These are phyloP conservation scores for Miamiensis avidus DNA, from an alignment of 169 alveolate species.

Conservation along the genomic window DNA sequence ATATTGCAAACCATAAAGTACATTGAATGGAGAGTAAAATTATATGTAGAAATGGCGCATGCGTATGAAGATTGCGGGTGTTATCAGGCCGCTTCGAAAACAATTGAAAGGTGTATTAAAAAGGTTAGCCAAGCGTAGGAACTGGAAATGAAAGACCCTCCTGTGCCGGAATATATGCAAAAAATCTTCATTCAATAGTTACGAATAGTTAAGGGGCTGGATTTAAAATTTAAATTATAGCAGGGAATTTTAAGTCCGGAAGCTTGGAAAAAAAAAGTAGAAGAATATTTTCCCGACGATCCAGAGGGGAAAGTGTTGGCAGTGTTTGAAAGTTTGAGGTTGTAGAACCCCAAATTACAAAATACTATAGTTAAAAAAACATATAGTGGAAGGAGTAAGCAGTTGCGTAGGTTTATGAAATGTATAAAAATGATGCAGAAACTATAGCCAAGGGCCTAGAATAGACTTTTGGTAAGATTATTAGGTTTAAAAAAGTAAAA, in stretches of 20 bases:
- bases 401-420: conserved; percentile 47
- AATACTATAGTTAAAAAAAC: conserved; percentile 49
- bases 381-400: conserved; percentile 53
- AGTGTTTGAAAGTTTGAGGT: conserved; percentile 65
- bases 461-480: conserved; percentile 58
- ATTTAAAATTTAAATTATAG: conserved; percentile 75
- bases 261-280: conserved; percentile 84
- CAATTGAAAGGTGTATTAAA: conserved; percentile 61
- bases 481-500: conserved; percentile 63
- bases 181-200: conserved; percentile 67
- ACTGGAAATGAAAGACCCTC: conserved; percentile 78
- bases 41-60: conserved; percentile 72
- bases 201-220: conserved; percentile 62
- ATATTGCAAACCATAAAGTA: conserved; percentile 71
- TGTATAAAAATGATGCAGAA: conserved; percentile 35
- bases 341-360: conserved; percentile 58
- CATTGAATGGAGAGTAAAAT: conserved; percentile 73
- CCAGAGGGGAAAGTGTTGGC: conserved; percentile 58
- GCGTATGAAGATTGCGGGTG: conserved; percentile 69
- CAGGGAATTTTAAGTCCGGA: conserved; percentile 69
- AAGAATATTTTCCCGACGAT: conserved; percentile 70
- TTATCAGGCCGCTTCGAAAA: conserved; percentile 63
- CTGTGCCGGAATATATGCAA: conserved; percentile 78
- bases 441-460: conserved; percentile 23
- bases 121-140: conserved; percentile 69